Evolutionary conservation across 2,329 filamentous ascomycete genomes (phyloP).

Genomic region (Neophaeococcomyces mojaviensis): DNA sequence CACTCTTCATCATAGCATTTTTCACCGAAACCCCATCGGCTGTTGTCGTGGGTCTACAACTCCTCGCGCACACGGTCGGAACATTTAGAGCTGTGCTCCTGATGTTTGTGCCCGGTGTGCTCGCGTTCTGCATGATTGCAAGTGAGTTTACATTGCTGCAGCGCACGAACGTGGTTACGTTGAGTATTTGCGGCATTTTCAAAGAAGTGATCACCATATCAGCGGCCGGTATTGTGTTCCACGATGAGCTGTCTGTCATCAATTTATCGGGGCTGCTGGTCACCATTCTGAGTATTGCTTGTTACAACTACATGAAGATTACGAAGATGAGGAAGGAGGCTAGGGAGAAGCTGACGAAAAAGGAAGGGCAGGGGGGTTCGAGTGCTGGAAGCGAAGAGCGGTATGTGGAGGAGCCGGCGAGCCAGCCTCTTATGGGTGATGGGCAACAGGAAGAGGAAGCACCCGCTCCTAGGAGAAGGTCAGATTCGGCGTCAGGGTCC

Average conservation of each 20-base stretch:
- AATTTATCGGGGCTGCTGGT: slow-evolving; percentile 83
- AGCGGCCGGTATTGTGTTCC: slow-evolving; percentile 78
- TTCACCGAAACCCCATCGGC: slow-evolving; percentile 72
- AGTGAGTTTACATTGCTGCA: slow-evolving; percentile 93
- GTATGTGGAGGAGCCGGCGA: slow-evolving; percentile 8
- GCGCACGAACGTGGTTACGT: slow-evolving; percentile 88
- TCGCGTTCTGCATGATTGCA: slow-evolving; percentile 94
- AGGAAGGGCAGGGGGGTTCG: slow-evolving; percentile 13
- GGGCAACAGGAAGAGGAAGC: slow-evolving; percentile 4
- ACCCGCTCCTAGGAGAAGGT: slow-evolving; percentile 1
- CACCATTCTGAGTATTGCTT: slow-evolving; percentile 76
- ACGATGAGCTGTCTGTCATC: slow-evolving; percentile 77
- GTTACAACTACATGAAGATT: slow-evolving; percentile 95
- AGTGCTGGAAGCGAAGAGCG: background rate
- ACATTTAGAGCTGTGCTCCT: slow-evolving; percentile 59
- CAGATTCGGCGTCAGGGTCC: slow-evolving; percentile 4
- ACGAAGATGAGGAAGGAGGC: slow-evolving; percentile 78
- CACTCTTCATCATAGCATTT: slow-evolving; percentile 70
- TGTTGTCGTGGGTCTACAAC: slow-evolving; percentile 58
- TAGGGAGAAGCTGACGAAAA: slow-evolving; percentile 32
- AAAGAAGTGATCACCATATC: slow-evolving; percentile 97
- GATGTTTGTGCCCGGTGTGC: slow-evolving; percentile 77
- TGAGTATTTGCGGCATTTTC: slow-evolving; percentile 96
- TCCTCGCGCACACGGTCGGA: slow-evolving; percentile 62
- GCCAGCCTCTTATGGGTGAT: slow-evolving; percentile 13